Conservation (phyloP, 1,139 yeast genomes). For the Pichia sp. region DNA sequence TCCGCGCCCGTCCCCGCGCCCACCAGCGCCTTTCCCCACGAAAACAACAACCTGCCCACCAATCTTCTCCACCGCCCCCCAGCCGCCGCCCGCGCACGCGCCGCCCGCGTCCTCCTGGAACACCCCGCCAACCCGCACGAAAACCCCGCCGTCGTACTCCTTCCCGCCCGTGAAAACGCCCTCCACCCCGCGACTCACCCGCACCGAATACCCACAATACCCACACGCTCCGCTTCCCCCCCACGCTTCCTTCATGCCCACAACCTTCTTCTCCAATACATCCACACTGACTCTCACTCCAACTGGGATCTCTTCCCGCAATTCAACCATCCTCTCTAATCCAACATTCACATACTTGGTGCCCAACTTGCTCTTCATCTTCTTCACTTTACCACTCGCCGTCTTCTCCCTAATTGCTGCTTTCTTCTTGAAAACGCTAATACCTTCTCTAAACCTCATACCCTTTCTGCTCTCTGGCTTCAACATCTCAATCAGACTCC, state of each 20-base stretch:
- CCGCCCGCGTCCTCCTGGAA: constrained; percentile 24
- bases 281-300: constrained; percentile 82
- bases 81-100: neutral
- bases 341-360: constrained; percentile 80
- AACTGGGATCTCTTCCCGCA: constrained; percentile 50
- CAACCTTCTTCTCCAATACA: constrained; percentile 51
- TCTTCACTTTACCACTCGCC: constrained; percentile 35
- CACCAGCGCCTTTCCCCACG: no score
- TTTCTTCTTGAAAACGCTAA: constrained; percentile 55
- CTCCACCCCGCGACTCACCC: constrained; percentile 60
- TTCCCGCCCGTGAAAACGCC: constrained; percentile 67
- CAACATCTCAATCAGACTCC: constrained; percentile 49
- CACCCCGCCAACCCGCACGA: constrained; percentile 62
- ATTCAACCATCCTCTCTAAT: constrained; percentile 46
- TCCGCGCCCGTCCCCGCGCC: neutral
- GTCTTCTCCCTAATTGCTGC: constrained; percentile 34
- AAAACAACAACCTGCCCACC: neutral
- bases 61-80: no score
- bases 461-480: constrained; percentile 33
- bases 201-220: constrained; percentile 53
- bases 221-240: constrained; percentile 29
- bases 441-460: constrained; percentile 53
- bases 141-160: constrained; percentile 66
- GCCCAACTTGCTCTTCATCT: constrained; percentile 40
- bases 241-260: constrained; percentile 68